Percentiles rank a stretch among this genome's conserved stretches.
phyloP scores from a whole-genome alignment of 305 asterid genomes.

The Fraxinus greggii region DNA sequence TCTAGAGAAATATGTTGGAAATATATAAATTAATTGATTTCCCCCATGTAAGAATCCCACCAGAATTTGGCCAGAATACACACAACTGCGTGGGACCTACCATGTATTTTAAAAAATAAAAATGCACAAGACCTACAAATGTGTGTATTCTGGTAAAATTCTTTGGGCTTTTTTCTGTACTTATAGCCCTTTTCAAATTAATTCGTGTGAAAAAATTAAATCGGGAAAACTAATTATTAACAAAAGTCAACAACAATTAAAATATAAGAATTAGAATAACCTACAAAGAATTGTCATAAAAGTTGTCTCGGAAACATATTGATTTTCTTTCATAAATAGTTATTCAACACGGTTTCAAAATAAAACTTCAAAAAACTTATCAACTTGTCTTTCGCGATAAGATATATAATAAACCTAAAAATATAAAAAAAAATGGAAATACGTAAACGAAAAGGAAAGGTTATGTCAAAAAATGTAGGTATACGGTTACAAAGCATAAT shows the following conservation, averaged over 20 bases:
- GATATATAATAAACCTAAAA: too few species aligned
- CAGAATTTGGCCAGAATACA: too few species aligned
- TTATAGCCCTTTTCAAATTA: too few species aligned
- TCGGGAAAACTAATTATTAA: not conserved
- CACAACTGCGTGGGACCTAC: too few species aligned
- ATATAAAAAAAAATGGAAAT: not conserved
- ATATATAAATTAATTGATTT: too few species aligned
- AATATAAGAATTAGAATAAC: not conserved
- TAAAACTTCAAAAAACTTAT: not conserved
- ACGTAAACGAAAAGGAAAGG: not conserved
- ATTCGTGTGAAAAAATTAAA: not conserved
- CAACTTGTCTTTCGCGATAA: too few species aligned
- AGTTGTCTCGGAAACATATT: not conserved
- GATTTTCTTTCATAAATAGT: not conserved
- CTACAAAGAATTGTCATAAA: not conserved
- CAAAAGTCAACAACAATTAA: not conserved
- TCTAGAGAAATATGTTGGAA: not conserved
- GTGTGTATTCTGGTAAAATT: too few species aligned
- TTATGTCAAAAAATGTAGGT: not conserved
- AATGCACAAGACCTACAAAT: too few species aligned
- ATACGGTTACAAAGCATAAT: not conserved
- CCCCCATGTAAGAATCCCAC: too few species aligned
- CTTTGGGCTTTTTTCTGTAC: too few species aligned
- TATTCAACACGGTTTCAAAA: not conserved
- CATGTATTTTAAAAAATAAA: too few species aligned